phyloP scores from a whole-genome alignment of 768 basidiomycete species.

The Lactarius deliciosus region DNA sequence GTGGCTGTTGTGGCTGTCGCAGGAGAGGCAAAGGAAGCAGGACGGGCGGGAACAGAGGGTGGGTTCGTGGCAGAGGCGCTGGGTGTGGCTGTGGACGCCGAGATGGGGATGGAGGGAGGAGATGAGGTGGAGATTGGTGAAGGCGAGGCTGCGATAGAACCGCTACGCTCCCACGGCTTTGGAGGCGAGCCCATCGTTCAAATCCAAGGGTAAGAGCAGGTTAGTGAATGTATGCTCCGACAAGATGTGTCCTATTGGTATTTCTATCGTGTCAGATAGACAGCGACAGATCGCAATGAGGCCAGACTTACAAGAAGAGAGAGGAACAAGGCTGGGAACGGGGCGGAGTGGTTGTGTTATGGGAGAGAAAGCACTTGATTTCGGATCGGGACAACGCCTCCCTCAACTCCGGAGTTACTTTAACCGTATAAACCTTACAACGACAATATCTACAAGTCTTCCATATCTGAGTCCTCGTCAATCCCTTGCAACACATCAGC shows the following conservation, averaged over 20 bases:
- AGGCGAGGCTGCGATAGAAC: slow-evolving; percentile 33
- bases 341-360: background rate
- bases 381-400: background rate
- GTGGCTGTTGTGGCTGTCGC: slow-evolving; percentile 35
- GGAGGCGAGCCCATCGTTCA: slow-evolving; percentile 75
- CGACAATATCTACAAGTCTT: background rate
- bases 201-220: slow-evolving; percentile 22
- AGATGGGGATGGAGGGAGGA: slow-evolving; percentile 33
- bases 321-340: no score
- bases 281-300: background rate
- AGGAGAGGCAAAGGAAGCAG: slow-evolving; percentile 46
- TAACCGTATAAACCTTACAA: background rate
- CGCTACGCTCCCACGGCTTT: slow-evolving; percentile 82
- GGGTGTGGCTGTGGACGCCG: slow-evolving; percentile 2
- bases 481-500: background rate
- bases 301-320: background rate
- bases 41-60: slow-evolving; percentile 60
- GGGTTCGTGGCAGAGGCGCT: slow-evolving; percentile 13
- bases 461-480: slow-evolving; percentile 1
- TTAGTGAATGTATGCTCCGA: no score
- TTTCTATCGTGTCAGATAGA: background rate
- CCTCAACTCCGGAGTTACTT: background rate
- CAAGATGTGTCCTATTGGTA: background rate
- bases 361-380: background rate
- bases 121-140: slow-evolving; percentile 55